Evolutionary conservation across 306 rosid genomes (phyloP).

Genomic region (Begonia loranthoides): DNA sequence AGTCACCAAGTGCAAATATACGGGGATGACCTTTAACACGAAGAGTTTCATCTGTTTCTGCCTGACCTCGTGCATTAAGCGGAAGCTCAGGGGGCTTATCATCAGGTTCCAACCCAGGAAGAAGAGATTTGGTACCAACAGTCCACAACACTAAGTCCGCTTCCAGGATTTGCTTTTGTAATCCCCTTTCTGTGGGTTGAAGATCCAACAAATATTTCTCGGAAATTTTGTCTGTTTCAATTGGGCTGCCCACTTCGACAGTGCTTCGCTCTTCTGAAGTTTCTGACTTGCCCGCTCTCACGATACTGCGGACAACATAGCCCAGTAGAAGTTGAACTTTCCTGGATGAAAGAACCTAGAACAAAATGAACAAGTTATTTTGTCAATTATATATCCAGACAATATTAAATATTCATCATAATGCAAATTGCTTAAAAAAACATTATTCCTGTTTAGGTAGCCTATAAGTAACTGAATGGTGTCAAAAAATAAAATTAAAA

Average conservation of each 20-base stretch:
- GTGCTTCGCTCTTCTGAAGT: slow-evolving; percentile 19
- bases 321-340: slow-evolving; percentile 81
- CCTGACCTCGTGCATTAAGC: slow-evolving; percentile 78
- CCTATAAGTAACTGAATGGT: too few relatives aligned
- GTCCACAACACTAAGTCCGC: slow-evolving; percentile 91
- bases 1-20: slow-evolving; percentile 92
- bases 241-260: slow-evolving; percentile 12
- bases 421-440: too few relatives aligned
- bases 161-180: slow-evolving; percentile 42
- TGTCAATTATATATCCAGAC: not conserved
- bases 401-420: too few relatives aligned
- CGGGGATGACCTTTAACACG: slow-evolving; percentile 99
- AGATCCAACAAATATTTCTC: slow-evolving; percentile 66
- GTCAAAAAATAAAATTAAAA: not conserved
- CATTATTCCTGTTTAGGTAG: too few relatives aligned
- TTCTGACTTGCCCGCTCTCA: slow-evolving; percentile 28
- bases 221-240: slow-evolving; percentile 21
- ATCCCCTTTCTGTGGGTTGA: slow-evolving; percentile 69
- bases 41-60: slow-evolving; percentile 92
- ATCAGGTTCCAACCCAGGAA: slow-evolving; percentile 46
- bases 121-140: slow-evolving; percentile 80
- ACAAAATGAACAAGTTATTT: slow-evolving; percentile 10
- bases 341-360: slow-evolving; percentile 70
- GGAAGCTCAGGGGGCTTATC: slow-evolving; percentile 53
- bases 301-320: slow-evolving; percentile 58